Conservation (phyloP, 2,329 filamentous ascomycete species). For the Claviceps capensis region DNA sequence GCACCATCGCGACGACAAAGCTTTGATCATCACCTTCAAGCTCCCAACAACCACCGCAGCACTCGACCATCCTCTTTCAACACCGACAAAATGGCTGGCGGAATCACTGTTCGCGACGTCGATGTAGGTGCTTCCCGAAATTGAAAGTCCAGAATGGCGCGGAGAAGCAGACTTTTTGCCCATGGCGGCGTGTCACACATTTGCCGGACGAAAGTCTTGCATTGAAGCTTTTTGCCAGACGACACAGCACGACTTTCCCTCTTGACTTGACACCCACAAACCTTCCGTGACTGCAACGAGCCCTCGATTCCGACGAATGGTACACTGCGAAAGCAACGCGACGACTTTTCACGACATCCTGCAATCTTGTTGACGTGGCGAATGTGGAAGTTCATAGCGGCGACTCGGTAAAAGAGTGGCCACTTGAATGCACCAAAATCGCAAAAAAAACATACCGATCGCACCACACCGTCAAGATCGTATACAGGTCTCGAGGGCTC, state of each 20-base stretch:
- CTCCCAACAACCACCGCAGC: conserved; percentile 10
- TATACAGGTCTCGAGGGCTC: neutral
- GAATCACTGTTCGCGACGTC: conserved; percentile 73
- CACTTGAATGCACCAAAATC: too few species aligned
- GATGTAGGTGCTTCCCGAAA: conserved; percentile 48
- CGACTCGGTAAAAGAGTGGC: too few species aligned
- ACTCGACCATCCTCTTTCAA: conserved; percentile 15
- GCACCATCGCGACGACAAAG: neutral
- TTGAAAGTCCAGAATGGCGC: neutral
- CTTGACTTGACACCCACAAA: conserved; percentile 4
- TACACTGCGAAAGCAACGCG: neutral
- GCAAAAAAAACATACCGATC: too few species aligned
- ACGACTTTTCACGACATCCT: neutral
- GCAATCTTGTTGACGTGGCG: neutral
- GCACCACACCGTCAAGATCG: too few species aligned
- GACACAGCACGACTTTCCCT: neutral
- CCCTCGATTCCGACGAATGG: neutral
- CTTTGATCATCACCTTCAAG: conserved; percentile 15
- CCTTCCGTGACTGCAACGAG: neutral
- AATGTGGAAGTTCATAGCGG: too few species aligned
- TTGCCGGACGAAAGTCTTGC: neutral
- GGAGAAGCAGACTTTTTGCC: neutral
- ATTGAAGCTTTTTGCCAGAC: neutral
- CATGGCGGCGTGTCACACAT: neutral
- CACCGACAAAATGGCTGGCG: conserved; percentile 64